Evolutionary conservation across 169 alveolate species (phyloP).

Genomic region (Eimeria sp.): DNA sequence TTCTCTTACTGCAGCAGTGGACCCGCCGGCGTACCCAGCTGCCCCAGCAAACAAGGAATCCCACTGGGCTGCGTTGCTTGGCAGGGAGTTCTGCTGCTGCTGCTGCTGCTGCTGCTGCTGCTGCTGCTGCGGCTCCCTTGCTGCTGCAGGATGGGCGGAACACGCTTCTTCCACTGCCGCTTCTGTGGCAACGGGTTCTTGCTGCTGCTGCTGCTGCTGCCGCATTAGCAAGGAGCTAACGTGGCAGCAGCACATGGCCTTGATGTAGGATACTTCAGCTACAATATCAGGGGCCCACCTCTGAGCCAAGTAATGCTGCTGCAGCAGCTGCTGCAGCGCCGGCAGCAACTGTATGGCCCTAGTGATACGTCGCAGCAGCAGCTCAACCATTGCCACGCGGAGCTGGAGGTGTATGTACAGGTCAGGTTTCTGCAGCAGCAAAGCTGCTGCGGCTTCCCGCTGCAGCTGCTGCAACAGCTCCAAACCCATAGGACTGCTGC

Average conservation of each 20-base stretch:
- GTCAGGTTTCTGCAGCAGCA: background rate
- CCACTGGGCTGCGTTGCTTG: background rate
- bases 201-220: constrained; percentile 57
- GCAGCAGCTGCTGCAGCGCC: constrained; percentile 53
- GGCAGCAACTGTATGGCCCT: constrained; percentile 39
- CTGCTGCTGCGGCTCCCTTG: background rate
- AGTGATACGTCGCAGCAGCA: constrained; percentile 55
- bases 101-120: background rate
- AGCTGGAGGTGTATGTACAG: constrained; percentile 60
- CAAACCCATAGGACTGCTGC: constrained; percentile 27
- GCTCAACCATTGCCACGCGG: constrained; percentile 57
- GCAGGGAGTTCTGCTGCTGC: background rate
- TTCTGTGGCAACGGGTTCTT: background rate
- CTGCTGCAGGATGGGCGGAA: background rate
- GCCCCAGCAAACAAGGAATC: background rate
- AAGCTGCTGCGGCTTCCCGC: constrained; percentile 52
- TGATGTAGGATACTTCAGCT: constrained; percentile 34
- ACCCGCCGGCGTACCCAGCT: background rate
- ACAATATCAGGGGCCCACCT: constrained; percentile 13
- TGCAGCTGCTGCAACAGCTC: constrained; percentile 57
- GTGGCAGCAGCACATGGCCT: constrained; percentile 73
- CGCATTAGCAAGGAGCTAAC: constrained; percentile 20
- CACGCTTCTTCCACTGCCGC: background rate
- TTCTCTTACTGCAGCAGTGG: background rate
- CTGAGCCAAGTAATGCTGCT: constrained; percentile 28